A percentile compares a stretch with the other conserved stretches of the same genome.
Conservation (phyloP, 2,329 filamentous ascomycete genomes). For the Pyrenophora seminiperda region DNA sequence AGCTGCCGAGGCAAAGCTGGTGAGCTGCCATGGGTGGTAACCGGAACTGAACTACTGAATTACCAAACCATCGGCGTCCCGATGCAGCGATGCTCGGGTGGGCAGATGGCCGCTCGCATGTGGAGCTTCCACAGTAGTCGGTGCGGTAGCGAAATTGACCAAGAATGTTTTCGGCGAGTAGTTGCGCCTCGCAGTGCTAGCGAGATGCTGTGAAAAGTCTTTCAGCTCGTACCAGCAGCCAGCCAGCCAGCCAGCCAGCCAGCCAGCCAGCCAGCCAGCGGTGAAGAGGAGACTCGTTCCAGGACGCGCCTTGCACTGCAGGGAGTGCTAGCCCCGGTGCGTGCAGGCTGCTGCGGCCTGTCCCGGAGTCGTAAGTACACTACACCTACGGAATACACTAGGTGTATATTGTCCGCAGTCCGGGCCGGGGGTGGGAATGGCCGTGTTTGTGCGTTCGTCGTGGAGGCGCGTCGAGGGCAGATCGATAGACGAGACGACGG, state of each 20-base stretch:
- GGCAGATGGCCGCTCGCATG: not conserved
- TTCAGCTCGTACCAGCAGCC: slow-evolving; percentile 5
- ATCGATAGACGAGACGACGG: slow-evolving; percentile 8
- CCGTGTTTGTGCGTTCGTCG: not conserved
- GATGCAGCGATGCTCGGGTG: slow-evolving; percentile 4
- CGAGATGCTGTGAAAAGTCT: not conserved
- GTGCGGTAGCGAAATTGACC: not conserved
- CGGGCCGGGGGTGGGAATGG: not conserved
- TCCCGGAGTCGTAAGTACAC: slow-evolving; percentile 9
- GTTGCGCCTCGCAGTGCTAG: not conserved
- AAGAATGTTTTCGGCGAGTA: not conserved
- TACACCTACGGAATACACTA: no score
- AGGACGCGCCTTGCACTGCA: not conserved
- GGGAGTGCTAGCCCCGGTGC: not conserved
- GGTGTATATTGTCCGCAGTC: slow-evolving; percentile 6
- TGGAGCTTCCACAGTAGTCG: slow-evolving; percentile 3
- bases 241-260: no score
- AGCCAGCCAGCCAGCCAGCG: no score
- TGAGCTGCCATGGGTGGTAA: not conserved
- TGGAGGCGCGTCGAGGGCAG: not conserved
- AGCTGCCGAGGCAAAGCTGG: not conserved
- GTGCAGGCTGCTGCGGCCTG: slow-evolving; percentile 2
- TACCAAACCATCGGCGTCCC: slow-evolving; percentile 9
- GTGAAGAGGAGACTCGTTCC: slow-evolving; percentile 4
- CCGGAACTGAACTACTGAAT: not conserved